Evolutionary conservation across 116 monocot genomes (phyloP).

Genomic region (Papilionanthe hybrid): DNA sequence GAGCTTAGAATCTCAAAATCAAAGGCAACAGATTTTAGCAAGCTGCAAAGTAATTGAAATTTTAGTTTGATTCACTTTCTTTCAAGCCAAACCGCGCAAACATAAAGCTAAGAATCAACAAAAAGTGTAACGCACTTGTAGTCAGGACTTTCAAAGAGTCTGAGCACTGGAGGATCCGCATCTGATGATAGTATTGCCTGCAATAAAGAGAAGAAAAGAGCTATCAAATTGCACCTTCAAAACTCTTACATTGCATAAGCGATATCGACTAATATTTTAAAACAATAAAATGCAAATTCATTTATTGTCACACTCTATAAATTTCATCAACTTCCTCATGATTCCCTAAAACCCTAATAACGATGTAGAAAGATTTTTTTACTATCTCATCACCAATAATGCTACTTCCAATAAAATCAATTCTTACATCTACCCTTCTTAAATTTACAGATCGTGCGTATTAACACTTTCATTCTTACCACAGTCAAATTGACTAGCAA

Average conservation of each 20-base stretch:
- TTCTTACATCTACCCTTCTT: no score
- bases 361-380: no score
- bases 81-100: neutral
- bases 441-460: no score
- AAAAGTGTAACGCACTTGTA: conserved; percentile 55
- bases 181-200: conserved; percentile 87
- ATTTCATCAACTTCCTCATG: neutral
- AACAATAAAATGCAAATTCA: neutral
- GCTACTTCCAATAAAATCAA: no score
- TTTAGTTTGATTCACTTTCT: neutral
- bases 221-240: neutral
- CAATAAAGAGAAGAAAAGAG: conserved; percentile 7
- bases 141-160: conserved; percentile 53
- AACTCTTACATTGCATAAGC: neutral
- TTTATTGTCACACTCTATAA: neutral
- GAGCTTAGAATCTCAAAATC: no score
- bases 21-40: neutral
- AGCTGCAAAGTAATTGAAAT: neutral
- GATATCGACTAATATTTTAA: neutral
- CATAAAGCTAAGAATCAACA: neutral
- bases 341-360: no score
- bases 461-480: no score
- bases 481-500: no score
- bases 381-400: no score
- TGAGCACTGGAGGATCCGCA: conserved; percentile 90